A percentile compares a stretch with the other conserved stretches of the same genome.
These are phyloP conservation scores for Yamadazyma taylorii DNA, from an alignment of 1,139 yeast species.

Conservation along the genomic window DNA sequence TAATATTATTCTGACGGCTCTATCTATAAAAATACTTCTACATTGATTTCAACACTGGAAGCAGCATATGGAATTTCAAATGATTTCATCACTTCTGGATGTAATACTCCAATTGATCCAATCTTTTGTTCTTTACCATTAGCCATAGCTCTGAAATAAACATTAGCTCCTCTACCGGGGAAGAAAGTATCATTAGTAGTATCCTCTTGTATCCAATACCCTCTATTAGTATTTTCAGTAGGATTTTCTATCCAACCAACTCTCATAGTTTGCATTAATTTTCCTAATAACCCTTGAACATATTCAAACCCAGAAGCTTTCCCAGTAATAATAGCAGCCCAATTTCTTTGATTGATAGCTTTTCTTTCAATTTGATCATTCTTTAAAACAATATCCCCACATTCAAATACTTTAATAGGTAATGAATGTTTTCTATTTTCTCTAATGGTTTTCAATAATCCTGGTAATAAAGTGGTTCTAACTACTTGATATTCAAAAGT, in stretches of 20 bases:
- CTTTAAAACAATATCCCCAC: constrained; percentile 92
- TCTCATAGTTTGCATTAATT: constrained; percentile 95
- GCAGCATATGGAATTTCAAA: constrained; percentile 95
- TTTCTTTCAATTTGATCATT: constrained; percentile 79
- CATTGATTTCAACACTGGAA: constrained; percentile 84
- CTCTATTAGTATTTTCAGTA: constrained; percentile 55
- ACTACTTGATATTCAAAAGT: constrained; percentile 97
- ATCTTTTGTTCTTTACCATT: constrained; percentile 58
- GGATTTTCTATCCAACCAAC: constrained; percentile 76
- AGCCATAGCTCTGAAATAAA: constrained; percentile 66
- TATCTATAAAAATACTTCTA: constrained; percentile 66
- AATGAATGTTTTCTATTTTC: constrained; percentile 95
- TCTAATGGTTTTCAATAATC: constrained; percentile 89
- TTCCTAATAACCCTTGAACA: constrained; percentile 92
- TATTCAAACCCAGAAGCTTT: constrained; percentile 92
- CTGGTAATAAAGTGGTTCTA: constrained; percentile 91
- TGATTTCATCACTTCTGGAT: constrained; percentile 85
- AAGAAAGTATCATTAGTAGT: constrained; percentile 71
- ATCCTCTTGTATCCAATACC: constrained; percentile 83
- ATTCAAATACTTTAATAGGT: constrained; percentile 93
- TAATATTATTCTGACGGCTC: not conserved
- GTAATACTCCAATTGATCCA: constrained; percentile 91
- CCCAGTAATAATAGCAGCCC: constrained; percentile 94
- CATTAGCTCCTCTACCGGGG: constrained; percentile 96
- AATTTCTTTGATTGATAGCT: constrained; percentile 89